Evolutionary conservation across 257 asterid genomes (phyloP).

Genomic region (Solanum arcanum): DNA sequence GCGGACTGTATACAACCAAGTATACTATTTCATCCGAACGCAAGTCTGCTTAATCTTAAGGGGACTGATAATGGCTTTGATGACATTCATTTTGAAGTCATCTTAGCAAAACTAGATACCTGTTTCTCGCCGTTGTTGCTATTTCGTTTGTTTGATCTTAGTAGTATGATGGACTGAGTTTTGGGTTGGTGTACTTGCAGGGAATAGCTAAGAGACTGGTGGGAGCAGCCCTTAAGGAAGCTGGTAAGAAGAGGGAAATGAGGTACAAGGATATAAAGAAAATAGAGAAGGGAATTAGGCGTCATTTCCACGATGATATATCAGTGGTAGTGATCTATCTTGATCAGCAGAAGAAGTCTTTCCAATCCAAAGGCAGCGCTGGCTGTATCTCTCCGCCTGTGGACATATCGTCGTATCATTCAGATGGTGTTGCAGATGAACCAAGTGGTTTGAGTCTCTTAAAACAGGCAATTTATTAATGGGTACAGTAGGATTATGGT

Average conservation of each 20-base stretch:
- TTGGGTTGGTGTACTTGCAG: neutral
- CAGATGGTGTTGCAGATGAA: neutral
- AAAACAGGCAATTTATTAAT: neutral
- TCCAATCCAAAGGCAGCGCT: neutral
- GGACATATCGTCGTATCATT: neutral
- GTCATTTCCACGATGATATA: slow-evolving; percentile 1
- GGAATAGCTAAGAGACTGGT: neutral
- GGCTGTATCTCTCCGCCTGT: neutral
- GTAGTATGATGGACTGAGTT: neutral
- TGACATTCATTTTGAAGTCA: neutral
- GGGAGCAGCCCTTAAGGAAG: neutral
- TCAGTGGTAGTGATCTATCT: neutral
- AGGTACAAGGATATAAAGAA: neutral
- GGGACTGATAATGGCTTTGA: neutral
- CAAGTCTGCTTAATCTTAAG: neutral
- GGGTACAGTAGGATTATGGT: neutral
- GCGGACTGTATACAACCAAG: neutral
- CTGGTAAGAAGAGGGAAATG: neutral
- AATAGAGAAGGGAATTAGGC: neutral
- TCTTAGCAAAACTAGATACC: neutral
- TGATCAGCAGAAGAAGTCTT: neutral
- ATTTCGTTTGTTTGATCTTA: neutral
- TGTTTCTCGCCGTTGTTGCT: neutral
- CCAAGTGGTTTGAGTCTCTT: neutral
- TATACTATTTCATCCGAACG: neutral